Evolutionary conservation across 2,329 filamentous ascomycete genomes (phyloP).

Genomic region (Allantophomopsis cytisporea): DNA sequence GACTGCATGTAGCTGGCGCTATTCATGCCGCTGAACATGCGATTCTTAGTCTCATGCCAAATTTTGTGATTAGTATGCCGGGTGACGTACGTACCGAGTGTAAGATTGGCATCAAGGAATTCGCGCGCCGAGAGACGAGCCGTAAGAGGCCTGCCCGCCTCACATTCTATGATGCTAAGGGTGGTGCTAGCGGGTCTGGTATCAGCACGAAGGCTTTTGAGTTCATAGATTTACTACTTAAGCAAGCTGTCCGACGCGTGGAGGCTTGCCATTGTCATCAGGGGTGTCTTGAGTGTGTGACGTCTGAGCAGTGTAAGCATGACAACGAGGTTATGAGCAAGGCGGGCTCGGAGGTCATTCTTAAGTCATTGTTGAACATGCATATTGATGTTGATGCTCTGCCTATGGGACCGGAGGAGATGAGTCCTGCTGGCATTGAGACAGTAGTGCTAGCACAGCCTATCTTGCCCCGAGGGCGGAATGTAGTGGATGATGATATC

Average conservation of each 20-base stretch:
- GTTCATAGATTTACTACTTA: conserved; percentile 68
- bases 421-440: conserved; percentile 60
- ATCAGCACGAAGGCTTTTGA: conserved; percentile 92
- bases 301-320: conserved; percentile 71
- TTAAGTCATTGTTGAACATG: conserved; percentile 61
- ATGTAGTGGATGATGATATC: conserved; percentile 10
- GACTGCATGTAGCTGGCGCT: conserved; percentile 71
- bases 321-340: conserved; percentile 91
- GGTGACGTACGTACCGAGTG: conserved; percentile 92
- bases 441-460: conserved; percentile 66
- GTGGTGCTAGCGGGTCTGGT: conserved; percentile 68
- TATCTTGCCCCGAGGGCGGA: conserved; percentile 25
- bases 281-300: conserved; percentile 85
- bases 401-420: conserved; percentile 70
- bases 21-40: conserved; percentile 96
- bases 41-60: conserved; percentile 73
- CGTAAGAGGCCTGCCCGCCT: conserved; percentile 78
- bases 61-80: conserved; percentile 79
- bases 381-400: conserved; percentile 74
- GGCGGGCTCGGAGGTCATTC: conserved; percentile 68
- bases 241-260: conserved; percentile 63
- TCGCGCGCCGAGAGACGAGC: conserved; percentile 52
- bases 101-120: conserved; percentile 80
- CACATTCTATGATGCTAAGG: conserved; percentile 92
- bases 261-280: conserved; percentile 62